phyloP scores from a whole-genome alignment of 1,284 basidiomycete genomes.

The Cutaneotrichosporon sp. region DNA sequence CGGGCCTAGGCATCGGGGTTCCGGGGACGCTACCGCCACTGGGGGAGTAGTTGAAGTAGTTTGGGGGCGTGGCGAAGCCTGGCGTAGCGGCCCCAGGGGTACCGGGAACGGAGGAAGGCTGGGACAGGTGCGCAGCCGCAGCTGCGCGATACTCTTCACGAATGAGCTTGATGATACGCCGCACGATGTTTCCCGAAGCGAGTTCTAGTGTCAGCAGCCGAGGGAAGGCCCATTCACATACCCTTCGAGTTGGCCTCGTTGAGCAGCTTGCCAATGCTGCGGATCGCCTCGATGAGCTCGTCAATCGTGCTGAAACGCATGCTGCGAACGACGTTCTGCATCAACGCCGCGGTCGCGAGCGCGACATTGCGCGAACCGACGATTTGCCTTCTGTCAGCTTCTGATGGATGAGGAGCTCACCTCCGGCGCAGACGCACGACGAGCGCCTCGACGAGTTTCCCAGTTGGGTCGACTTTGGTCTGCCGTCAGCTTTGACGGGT shows the following conservation, averaged over 20 bases:
- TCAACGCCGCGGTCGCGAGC: constrained; percentile 79
- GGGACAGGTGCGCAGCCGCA: constrained; percentile 42
- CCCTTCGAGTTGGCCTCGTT: constrained; percentile 92
- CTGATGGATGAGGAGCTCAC: constrained; percentile 54
- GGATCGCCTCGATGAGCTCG: constrained; percentile 77
- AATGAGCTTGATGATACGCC: constrained; percentile 86
- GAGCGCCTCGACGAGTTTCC: constrained; percentile 63
- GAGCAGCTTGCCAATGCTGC: constrained; percentile 72
- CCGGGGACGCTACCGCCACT: constrained; percentile 2
- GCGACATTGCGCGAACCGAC: constrained; percentile 84
- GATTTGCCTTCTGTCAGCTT: constrained; percentile 61
- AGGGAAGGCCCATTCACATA: constrained; percentile 44
- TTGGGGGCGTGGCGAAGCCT: constrained; percentile 41
- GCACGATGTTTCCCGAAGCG: constrained; percentile 88
- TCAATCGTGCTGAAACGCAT: constrained; percentile 84
- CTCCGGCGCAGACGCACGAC: constrained; percentile 66
- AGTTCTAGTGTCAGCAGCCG: constrained; percentile 63
- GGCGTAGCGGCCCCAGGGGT: constrained; percentile 48
- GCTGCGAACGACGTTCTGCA: constrained; percentile 83
- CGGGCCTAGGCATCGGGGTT: constrained; percentile 27
- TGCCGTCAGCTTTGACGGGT: neutral
- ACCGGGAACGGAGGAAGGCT: constrained; percentile 41
- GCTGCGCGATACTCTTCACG: constrained; percentile 79
- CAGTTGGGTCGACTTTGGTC: constrained; percentile 27
- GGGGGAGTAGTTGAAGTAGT: constrained; percentile 35